Evolutionary conservation across 805 yeast genomes (phyloP).

Genomic region (Yarrowia sp.): DNA sequence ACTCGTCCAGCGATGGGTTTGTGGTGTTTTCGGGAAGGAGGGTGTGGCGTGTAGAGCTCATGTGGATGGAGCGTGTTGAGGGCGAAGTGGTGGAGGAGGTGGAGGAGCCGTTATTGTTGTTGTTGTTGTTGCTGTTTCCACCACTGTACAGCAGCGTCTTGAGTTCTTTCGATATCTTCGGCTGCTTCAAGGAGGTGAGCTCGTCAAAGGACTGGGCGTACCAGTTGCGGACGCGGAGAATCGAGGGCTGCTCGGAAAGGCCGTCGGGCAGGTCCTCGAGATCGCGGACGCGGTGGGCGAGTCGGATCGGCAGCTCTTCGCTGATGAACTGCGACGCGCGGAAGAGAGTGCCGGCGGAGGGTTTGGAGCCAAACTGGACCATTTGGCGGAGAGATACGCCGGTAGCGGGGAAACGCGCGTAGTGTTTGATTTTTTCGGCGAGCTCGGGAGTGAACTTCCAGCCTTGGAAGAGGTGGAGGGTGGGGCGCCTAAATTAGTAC

Average conservation of each 20-base stretch:
- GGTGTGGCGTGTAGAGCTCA: constrained; percentile 30
- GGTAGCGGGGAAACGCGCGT: constrained; percentile 79
- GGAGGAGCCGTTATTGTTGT: too few relatives aligned
- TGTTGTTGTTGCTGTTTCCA: too few relatives aligned
- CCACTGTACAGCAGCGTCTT: constrained; percentile 46
- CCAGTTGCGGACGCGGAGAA: constrained; percentile 82
- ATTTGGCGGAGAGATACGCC: constrained; percentile 84
- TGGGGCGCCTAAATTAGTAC: constrained; percentile 12
- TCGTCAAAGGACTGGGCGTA: constrained; percentile 88
- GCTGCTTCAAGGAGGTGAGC: constrained; percentile 68
- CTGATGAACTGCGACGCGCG: constrained; percentile 84
- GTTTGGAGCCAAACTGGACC: constrained; percentile 88
- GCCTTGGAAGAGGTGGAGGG: constrained; percentile 39
- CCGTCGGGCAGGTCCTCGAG: constrained; percentile 81
- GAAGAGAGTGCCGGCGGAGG: constrained; percentile 78
- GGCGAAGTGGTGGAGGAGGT: too few relatives aligned
- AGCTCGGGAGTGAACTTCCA: constrained; percentile 54
- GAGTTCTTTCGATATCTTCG: constrained; percentile 56
- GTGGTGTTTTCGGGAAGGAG: constrained; percentile 40
- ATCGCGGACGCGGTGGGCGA: constrained; percentile 86
- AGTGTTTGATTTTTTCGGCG: constrained; percentile 63
- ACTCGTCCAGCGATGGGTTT: constrained; percentile 40
- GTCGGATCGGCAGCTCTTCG: constrained; percentile 84
- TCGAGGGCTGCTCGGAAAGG: constrained; percentile 73
- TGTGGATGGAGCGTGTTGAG: constrained; percentile 19